Evolutionary conservation across 2,329 filamentous ascomycete species (phyloP), one percentile per base, ranked within the genome.

Genomic region (Cordyceps cicadae): DNA sequence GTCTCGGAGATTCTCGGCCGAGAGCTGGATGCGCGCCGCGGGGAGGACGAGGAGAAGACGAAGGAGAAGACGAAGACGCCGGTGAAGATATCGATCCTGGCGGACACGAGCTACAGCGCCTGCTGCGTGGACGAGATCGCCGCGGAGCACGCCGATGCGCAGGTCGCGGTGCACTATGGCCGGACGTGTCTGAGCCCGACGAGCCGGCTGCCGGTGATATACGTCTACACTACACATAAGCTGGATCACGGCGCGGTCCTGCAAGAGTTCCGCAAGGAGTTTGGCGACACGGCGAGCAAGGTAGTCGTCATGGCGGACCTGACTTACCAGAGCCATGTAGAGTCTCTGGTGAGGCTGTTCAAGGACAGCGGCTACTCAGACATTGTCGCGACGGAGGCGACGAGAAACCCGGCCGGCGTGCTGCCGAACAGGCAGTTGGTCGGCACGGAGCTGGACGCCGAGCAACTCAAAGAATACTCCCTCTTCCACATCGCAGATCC

Each of bases 101-200:
- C 88, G 37, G 94, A 99, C 73, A 97, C 94, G 2, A 97, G 93
- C 2, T 99, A 97, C 74, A 95, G 94, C 62, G 88, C 93, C 0
- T 99, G 94, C 75, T 99, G 94, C 69, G 92, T 97, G 19, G 94
- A 99, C 69, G 94, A 99, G 76, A 87, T 97, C 46, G 94, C 94
- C 0, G 94, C 94, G 2, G 92, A 99, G 72, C 94, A 99, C 71
- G 88, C 91, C 17, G 83, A 91, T 68, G 92, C 94, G 7, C 88
- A 97, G 63, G 90, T 92, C 0, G 89, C 97, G 1, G 87, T 99
- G 15, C 94, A 99, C 72, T 99, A 97, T 68, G 94, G 94, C 3
- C 82, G 94, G 57, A 88, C 93, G 0, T 99, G 94, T 70, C 79
- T 99, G 26, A 97, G 92, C 8, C 93, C 93, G 0, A 96, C 93